Evolutionary conservation across 2,329 filamentous ascomycete species (phyloP).

Genomic region (Alternaria atra): DNA sequence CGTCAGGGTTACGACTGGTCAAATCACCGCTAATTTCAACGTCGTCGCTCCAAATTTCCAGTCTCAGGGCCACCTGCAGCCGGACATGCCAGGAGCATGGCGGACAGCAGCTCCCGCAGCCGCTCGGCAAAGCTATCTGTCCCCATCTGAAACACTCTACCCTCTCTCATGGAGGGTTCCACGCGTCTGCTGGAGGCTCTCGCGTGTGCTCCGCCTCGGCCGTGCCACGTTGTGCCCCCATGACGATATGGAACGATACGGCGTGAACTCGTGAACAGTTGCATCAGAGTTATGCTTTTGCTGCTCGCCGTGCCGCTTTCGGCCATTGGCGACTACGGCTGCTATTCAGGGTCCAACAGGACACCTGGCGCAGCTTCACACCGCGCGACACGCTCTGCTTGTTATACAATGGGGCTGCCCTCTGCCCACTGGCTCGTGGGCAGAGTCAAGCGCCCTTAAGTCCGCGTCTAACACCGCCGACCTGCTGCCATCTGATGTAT

Average conservation of each 20-base stretch:
- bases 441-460: neutral
- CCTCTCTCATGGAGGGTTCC: conserved; percentile 35
- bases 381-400: neutral
- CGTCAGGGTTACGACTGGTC: neutral
- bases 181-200: conserved; percentile 44
- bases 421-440: neutral
- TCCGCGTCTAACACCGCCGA: conserved; percentile 1
- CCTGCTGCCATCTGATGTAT: neutral
- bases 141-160: conserved; percentile 44
- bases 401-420: neutral
- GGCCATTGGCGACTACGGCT: neutral
- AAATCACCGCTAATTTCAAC: neutral
- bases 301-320: conserved; percentile 1
- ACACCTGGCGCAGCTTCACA: conserved; percentile 6
- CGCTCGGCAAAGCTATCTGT: conserved; percentile 33
- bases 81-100: conserved; percentile 19
- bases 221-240: conserved; percentile 31
- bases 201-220: conserved; percentile 41
- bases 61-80: conserved; percentile 25
- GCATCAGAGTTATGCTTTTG: conserved; percentile 5
- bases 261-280: conserved; percentile 14
- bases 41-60: conserved; percentile 13
- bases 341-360: neutral
- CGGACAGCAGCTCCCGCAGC: conserved; percentile 24
- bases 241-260: conserved; percentile 26